These are phyloP conservation scores for Plasmodium inui DNA, from an alignment of 169 alveolate species.

Conservation along the genomic window DNA sequence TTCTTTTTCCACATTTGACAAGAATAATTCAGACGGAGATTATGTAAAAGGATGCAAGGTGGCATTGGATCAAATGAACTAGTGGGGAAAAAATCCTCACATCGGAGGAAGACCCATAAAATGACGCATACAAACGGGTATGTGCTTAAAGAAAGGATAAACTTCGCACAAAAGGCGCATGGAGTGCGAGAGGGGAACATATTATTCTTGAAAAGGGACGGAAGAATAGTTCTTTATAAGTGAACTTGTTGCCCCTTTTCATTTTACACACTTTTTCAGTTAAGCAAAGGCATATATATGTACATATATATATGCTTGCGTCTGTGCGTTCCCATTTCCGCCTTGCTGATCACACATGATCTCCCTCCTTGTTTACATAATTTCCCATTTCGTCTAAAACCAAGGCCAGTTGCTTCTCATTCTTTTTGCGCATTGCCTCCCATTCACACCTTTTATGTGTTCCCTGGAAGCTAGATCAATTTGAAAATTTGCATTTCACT, in stretches of 20 bases:
- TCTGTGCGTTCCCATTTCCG: constrained; percentile 8
- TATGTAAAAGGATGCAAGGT: not conserved
- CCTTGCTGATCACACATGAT: not conserved
- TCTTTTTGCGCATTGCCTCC: constrained; percentile 9
- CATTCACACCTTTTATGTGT: not conserved
- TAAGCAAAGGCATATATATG: not conserved
- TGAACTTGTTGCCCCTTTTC: constrained; percentile 13
- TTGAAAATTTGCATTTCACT: constrained; percentile 19
- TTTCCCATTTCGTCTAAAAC: not conserved
- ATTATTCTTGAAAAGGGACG: not conserved
- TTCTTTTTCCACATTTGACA: not conserved
- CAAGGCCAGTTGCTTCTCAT: not conserved
- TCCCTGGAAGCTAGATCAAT: not conserved
- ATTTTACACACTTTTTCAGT: constrained; percentile 9
- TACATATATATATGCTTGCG: constrained; percentile 1
- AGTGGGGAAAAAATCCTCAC: not conserved
- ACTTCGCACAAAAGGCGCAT: not conserved
- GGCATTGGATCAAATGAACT: not conserved
- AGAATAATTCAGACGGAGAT: constrained; percentile 1
- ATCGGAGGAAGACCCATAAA: not conserved
- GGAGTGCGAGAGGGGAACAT: not conserved
- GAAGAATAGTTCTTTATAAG: not conserved
- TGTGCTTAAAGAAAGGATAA: not conserved
- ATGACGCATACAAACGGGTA: not conserved
- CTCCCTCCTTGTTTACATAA: not conserved